Percentiles rank a stretch among this genome's conserved stretches.
Conservation (phyloP, 768 basidiomycete species). For the Tephrocybe sp. region DNA sequence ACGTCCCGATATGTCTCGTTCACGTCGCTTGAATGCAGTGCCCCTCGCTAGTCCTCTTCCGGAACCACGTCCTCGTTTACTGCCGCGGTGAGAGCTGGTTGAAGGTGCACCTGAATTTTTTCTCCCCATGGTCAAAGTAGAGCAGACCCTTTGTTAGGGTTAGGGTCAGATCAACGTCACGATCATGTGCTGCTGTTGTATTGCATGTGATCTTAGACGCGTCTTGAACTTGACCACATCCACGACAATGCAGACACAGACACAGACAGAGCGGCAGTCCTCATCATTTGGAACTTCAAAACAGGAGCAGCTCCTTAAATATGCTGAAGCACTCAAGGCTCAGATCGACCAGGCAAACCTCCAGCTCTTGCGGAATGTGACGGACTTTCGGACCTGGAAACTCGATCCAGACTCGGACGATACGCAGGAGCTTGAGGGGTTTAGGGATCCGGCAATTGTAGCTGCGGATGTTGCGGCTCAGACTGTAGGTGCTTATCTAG, state of each 20-base stretch:
- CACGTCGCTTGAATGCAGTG: slow-evolving; percentile 14
- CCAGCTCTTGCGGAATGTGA: slow-evolving; percentile 35
- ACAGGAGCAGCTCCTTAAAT: slow-evolving; percentile 33
- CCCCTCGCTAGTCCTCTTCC: slow-evolving; percentile 25
- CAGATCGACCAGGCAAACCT: slow-evolving; percentile 36
- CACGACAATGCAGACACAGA: background rate
- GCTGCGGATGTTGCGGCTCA: slow-evolving; percentile 61
- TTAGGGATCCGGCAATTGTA: slow-evolving; percentile 56
- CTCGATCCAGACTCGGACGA: slow-evolving; percentile 36
- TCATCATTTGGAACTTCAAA: slow-evolving; percentile 24
- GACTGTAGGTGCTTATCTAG: slow-evolving; percentile 41
- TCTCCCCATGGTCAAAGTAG: slow-evolving; percentile 34
- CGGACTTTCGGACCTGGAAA: slow-evolving; percentile 35
- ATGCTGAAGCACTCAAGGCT: slow-evolving; percentile 32
- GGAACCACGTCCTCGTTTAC: slow-evolving; percentile 31
- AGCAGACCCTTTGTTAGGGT: slow-evolving; percentile 25
- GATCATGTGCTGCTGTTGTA: slow-evolving; percentile 3
- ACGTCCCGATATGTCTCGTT: slow-evolving; percentile 11
- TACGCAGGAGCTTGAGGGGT: slow-evolving; percentile 28
- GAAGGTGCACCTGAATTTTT: slow-evolving; percentile 33
- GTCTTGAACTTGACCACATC: slow-evolving; percentile 1
- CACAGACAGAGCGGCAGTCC: slow-evolving; percentile 3
- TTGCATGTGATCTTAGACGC: slow-evolving; percentile 1
- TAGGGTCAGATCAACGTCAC: background rate
- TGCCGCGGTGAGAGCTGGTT: slow-evolving; percentile 33